A percentile compares a stretch with the other conserved stretches of the same genome.
Conservation (phyloP, 1,284 basidiomycete species). For the Pseudozyma hubeiensis region DNA sequence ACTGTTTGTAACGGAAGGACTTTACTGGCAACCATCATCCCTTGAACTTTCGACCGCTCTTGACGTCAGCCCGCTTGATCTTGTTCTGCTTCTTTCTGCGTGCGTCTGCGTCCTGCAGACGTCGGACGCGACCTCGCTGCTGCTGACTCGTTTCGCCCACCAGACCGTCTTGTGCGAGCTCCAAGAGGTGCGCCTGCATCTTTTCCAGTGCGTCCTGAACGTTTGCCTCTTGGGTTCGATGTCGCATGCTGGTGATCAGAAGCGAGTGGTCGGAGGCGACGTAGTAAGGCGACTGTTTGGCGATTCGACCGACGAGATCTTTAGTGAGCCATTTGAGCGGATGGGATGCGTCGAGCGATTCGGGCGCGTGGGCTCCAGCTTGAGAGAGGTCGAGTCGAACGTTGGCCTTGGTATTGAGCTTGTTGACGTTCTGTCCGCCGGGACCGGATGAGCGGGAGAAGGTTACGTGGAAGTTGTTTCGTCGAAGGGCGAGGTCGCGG, state of each 20-base stretch:
- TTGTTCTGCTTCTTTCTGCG: slow-evolving; percentile 47
- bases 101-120: slow-evolving; percentile 40
- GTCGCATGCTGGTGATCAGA: slow-evolving; percentile 35
- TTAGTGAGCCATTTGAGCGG: slow-evolving; percentile 43
- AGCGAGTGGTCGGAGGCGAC: slow-evolving; percentile 46
- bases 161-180: slow-evolving; percentile 32
- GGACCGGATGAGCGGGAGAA: slow-evolving; percentile 52
- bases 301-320: slow-evolving; percentile 35
- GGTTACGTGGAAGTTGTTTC: slow-evolving; percentile 38
- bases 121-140: slow-evolving; percentile 27
- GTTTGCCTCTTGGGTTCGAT: slow-evolving; percentile 45
- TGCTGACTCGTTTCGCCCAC: slow-evolving; percentile 44
- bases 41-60: slow-evolving; percentile 47
- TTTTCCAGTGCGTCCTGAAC: slow-evolving; percentile 48
- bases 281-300: slow-evolving; percentile 47
- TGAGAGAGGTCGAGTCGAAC: slow-evolving; percentile 44
- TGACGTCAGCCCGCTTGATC: slow-evolving; percentile 48
- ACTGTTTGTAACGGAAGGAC: no score
- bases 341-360: slow-evolving; percentile 24
- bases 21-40: slow-evolving; percentile 12
- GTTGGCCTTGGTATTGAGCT: slow-evolving; percentile 55
- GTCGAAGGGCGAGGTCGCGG: slow-evolving; percentile 18
- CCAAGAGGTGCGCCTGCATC: slow-evolving; percentile 42
- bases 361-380: slow-evolving; percentile 21
- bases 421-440: slow-evolving; percentile 59